Evolutionary conservation across 331 rosid genomes (phyloP), one percentile per base, ranked within the genome.

Genomic region (Prunus yedoensis): DNA sequence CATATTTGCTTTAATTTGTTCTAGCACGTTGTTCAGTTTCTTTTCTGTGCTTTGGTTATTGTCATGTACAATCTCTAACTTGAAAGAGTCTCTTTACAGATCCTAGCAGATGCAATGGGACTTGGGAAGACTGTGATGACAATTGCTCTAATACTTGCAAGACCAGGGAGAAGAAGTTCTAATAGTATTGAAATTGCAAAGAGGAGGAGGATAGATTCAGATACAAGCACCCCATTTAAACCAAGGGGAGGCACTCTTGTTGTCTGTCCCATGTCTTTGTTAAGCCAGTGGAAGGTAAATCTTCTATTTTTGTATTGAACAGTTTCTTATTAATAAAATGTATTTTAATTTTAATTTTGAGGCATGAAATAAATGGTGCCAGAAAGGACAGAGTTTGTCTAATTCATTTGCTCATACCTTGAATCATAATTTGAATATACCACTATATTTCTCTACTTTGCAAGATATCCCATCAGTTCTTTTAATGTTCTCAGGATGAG

Each of bases 101-200:
- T 89, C 68, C 88, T 93, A 53, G 98, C 92, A 6, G 98, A 93
- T 85, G 97, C 97, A 20, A 93, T 93, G 98, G 98, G 98, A 70
- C 98, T 93, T 70, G 96, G 98, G 56, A 93, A 93, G 87, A 91
- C 98, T 38, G 98, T 93, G 68, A 93, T 93, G 97, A 88, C 97
- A 67, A 91, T 93, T 77, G 88, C 92, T 63, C 79, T 93, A 79
- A 88, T 91, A 68, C 97, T 91, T 64, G 73, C 90, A 47, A 88
- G 86, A 57, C 81, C 81, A 57, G 84, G 85, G 50, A 81, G 78
- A 71, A 80, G 73, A 21, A 74, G 81, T 58, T 71, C 85, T 45
- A 83, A 78, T 69, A 72, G 72, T 70, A 35, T 25, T 16, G 73
- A 78, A 30, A 60, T 47, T 28, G 47, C 78, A 66, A 73, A 49